Evolutionary conservation across 164 flowering plant genomes (phyloP), one percentile per base, ranked within the genome.

Genomic region (Berberis vulgaris): DNA sequence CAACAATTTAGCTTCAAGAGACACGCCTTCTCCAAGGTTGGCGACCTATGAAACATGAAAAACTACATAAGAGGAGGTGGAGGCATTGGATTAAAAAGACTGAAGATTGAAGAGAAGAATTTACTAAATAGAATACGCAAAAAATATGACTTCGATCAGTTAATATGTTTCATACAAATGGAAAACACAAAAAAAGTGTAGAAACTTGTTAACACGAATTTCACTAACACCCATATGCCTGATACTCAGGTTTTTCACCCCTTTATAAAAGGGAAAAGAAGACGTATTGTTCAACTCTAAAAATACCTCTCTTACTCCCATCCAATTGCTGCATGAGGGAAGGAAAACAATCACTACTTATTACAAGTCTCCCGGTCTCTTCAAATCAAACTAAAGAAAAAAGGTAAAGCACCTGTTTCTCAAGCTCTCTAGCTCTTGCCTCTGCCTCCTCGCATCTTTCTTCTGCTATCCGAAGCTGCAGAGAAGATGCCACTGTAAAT

Each of bases 11-110:
- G 94, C 96, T 78, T 95, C 99, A 62, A 95, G 71, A 42, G 98
- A 89, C 40, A 91, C 85, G 65, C 99, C 99, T 78, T 95, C 97
- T 67, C 97, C 98, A 60, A 95, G 88, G 65, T 83, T 46, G 71
- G 98, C 98, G 72, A 91, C 98, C 99, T 95, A 70, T 56, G 3
- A 65, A 63, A 59, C 43, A 55, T 47, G 42, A 68, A 13, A 75
- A 65, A 45, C 26, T 45, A 49, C 61, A 57, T 3, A 57, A 44
- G 41, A 41, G 8, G 9, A 12, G 45, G 43, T 45, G 43, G 49
- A 63, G 41, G 43, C 45, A 58, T 41, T 4, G 6, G 44, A 42
- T 7, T 10, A 65, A 39, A 6, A 39, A 43, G 54, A 46, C 38
- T 39, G 40, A 45, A 26, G 26, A 26, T 0, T 26, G 26, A 26